These are phyloP conservation scores for Gymnopilus dilepis DNA, from an alignment of 768 basidiomycete species.

Conservation along the genomic window DNA sequence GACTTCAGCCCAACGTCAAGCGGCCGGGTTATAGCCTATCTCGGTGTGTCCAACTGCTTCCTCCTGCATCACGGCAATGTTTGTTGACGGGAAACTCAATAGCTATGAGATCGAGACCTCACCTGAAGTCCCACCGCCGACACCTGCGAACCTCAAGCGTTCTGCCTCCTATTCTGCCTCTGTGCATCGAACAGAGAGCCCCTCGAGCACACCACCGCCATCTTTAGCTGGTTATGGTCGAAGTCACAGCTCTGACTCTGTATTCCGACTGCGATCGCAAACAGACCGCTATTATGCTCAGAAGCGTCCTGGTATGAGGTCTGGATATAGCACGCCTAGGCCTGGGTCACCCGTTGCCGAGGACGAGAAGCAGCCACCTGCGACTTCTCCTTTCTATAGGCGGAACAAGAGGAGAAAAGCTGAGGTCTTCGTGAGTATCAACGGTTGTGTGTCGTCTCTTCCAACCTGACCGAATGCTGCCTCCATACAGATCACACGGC, in stretches of 20 bases:
- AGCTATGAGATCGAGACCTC: constrained; percentile 3
- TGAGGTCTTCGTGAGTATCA: constrained; percentile 69
- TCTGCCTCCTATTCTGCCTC: background rate
- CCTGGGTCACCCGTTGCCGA: constrained; percentile 15
- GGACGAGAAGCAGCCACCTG: constrained; percentile 20
- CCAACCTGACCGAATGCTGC: background rate
- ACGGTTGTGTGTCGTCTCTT: background rate
- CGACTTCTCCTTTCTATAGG: constrained; percentile 30
- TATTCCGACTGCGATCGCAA: background rate
- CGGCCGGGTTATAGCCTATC: constrained; percentile 70
- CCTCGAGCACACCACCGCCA: background rate
- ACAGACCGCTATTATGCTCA: background rate
- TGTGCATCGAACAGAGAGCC: background rate
- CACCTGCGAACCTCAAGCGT: background rate
- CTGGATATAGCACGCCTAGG: constrained; percentile 25
- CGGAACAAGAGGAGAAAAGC: constrained; percentile 69
- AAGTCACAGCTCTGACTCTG: background rate
- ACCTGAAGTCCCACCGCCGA: background rate
- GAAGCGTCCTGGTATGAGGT: constrained; percentile 15
- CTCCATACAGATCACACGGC: constrained; percentile 82
- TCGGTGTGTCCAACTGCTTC: constrained; percentile 41
- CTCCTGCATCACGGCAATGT: background rate
- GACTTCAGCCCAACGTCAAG: constrained; percentile 61
- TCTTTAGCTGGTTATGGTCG: background rate
- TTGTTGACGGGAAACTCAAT: background rate